Base-by-base conservation (phyloP, 2,329 filamentous ascomycete genomes). In the Chaetomium sp. region DNA sequence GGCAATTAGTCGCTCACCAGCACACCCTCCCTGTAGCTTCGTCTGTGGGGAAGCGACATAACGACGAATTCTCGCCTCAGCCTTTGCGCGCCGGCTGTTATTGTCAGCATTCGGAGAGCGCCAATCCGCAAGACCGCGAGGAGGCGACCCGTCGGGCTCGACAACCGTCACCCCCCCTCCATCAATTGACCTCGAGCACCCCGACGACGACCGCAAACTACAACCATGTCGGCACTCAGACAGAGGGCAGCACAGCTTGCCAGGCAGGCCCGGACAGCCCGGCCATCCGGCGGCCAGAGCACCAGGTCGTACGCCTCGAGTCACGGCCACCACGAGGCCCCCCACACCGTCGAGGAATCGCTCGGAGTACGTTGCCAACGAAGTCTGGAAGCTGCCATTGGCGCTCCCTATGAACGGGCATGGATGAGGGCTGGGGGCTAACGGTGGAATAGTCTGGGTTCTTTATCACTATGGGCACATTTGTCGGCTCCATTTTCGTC, bases 221-320 rank as follows among this genome's bases (percentile, higher is more conserved):
- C 53, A 71, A 74, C 70, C 51, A 79, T 79, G 77, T 74, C 74
- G 70, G 74, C 77, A 62, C 70, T 78, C 65, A 72, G 77, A 72
- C 75, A 75, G 67, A 73, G 75, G 68, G 73, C 71, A 47, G 74
- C 72, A 38, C 75, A 74, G 71, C 71, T 75, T 68, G 79, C 75
- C 66, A 77, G 79, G 66, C 76, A 74, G 67, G 69, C 75, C 53
- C 74, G 74, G 64, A 73, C 74, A 12, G 68, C 74, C 51, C 74
- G 74, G 63, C 74, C 75, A 8, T 70, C 74, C 47, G 64, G 67
- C 38, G 70, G 73, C 59, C 77, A 75, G 66, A 72, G 72, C 68
- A 74, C 78, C 69, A 81, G 83, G 72, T 78, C 78, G 65, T 86
- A 86, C 74, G 84, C 83, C 70, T 86, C 83, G 69, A 77, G 78